Percentiles rank a stretch among this genome's conserved stretches.
Conservation (phyloP, 2,329 filamentous ascomycete species). For the Fusarium nematophilum region DNA sequence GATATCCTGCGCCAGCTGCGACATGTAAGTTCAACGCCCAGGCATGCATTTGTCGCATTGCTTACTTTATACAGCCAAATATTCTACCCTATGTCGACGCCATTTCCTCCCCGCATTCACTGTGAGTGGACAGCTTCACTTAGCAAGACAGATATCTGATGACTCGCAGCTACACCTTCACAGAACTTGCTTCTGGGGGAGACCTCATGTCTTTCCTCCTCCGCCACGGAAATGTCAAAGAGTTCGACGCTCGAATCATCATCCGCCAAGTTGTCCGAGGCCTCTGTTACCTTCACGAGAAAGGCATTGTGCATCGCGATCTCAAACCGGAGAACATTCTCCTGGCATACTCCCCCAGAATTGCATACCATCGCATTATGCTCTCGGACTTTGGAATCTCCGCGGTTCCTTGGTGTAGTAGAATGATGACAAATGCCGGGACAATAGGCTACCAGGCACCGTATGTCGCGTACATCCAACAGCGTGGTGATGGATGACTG, state of each 20-base stretch:
- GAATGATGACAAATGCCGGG: constrained; percentile 59
- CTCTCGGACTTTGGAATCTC: constrained; percentile 65
- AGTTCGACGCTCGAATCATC: constrained; percentile 58
- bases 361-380: constrained; percentile 58
- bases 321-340: constrained; percentile 67
- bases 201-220: constrained; percentile 63
- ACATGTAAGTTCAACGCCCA: constrained; percentile 57
- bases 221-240: constrained; percentile 50
- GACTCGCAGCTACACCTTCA: constrained; percentile 62
- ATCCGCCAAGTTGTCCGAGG: constrained; percentile 60
- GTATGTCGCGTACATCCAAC: constrained; percentile 45
- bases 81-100: constrained; percentile 64
- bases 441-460: constrained; percentile 62
- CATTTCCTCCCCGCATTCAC: constrained; percentile 58
- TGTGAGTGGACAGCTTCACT: constrained; percentile 50
- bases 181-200: constrained; percentile 66
- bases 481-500: neutral
- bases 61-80: constrained; percentile 59
- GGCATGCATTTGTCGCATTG: neutral
- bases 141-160: neutral
- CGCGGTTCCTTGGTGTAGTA: constrained; percentile 54
- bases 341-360: constrained; percentile 57
- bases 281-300: constrained; percentile 60
- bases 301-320: constrained; percentile 63
- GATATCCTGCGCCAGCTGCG: constrained; percentile 64